phyloP scores from a whole-genome alignment of 179 eudicot species.

The Heliamphora pulchella region DNA sequence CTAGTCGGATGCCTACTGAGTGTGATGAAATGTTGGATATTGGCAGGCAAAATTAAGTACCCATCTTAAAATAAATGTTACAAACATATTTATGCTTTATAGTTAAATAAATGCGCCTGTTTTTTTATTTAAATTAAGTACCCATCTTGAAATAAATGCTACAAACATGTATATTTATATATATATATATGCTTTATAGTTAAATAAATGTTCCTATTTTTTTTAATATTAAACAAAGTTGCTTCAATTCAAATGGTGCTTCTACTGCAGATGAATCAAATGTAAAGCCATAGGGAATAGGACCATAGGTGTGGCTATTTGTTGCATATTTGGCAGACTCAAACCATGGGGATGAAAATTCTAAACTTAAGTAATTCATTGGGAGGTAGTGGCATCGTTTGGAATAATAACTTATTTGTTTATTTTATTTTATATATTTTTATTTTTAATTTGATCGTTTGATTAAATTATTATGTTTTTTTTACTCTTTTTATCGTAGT shows the following conservation, averaged over 20 bases:
- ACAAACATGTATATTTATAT: no score
- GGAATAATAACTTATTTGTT: no score
- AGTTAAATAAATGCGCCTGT: conserved; percentile 2
- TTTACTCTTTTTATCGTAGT: no score
- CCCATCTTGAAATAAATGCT: background rate
- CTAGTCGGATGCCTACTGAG: conserved; percentile 28
- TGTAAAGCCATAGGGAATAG: background rate
- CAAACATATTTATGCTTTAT: background rate
- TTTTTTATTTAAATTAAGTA: background rate
- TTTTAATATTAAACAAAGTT: background rate
- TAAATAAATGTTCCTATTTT: background rate
- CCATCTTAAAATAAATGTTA: background rate
- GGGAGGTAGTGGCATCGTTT: no score
- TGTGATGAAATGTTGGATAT: no score
- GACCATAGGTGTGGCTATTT: no score
- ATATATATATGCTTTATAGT: background rate
- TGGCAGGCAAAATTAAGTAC: background rate
- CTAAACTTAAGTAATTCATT: no score
- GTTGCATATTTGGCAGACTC: no score
- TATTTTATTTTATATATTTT: no score
- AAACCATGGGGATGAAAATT: no score
- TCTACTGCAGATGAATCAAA: background rate
- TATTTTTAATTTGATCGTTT: no score
- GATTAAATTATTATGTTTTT: no score
- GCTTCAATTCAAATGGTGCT: background rate